phyloP scores from a whole-genome alignment of 208 protist species.

The Crithidia sp. region DNA sequence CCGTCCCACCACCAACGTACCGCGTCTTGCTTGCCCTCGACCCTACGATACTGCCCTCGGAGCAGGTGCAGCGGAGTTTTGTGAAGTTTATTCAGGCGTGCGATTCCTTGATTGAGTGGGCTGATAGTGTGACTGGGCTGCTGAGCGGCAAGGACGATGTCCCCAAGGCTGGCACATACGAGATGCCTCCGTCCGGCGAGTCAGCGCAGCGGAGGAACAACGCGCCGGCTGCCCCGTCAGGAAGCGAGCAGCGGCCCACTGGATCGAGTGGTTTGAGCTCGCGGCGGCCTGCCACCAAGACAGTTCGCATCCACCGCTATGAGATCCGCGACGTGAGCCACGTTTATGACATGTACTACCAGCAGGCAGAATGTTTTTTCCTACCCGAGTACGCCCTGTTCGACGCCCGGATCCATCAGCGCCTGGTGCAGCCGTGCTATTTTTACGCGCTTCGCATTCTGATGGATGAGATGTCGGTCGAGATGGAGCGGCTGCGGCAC shows the following conservation, averaged over 20 bases:
- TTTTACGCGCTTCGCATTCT: conserved; percentile 57
- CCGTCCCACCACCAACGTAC: conserved; percentile 15
- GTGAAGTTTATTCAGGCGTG: conserved; percentile 69
- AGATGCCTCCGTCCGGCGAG: conserved; percentile 23
- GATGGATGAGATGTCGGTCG: conserved; percentile 51
- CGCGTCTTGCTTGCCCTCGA: conserved; percentile 36
- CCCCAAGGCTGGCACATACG: conserved; percentile 61
- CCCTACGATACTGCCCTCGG: conserved; percentile 30
- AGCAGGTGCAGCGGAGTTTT: conserved; percentile 47
- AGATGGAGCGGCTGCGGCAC: conserved; percentile 61
- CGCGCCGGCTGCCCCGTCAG: neutral
- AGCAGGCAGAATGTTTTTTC: conserved; percentile 67
- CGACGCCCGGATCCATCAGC: conserved; percentile 58
- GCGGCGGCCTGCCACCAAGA: conserved; percentile 32
- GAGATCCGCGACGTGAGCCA: conserved; percentile 73
- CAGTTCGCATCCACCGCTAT: conserved; percentile 64
- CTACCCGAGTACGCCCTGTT: conserved; percentile 65
- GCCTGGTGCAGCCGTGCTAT: conserved; percentile 63
- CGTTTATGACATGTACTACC: conserved; percentile 61
- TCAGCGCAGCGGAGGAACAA: conserved; percentile 8
- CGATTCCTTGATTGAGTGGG: conserved; percentile 53
- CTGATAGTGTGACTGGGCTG: conserved; percentile 43
- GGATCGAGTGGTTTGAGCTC: neutral
- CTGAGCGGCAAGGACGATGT: conserved; percentile 57
- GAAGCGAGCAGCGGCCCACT: conserved; percentile 3